A percentile compares a stretch with the other conserved stretches of the same genome.
phyloP scores from a whole-genome alignment of 176 grass and related monocot species.

The Carex kokanica region DNA sequence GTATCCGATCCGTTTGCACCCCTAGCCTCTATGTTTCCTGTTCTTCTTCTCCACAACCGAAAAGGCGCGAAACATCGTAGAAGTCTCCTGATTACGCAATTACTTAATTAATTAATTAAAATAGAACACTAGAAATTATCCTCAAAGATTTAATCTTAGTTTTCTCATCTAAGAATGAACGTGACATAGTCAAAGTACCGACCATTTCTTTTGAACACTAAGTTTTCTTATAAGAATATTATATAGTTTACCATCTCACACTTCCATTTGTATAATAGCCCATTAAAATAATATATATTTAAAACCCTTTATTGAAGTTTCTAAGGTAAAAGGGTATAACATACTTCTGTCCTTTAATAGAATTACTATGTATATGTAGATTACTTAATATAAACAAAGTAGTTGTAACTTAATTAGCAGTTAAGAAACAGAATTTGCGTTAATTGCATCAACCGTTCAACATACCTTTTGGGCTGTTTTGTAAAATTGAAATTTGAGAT shows the following conservation, averaged over 20 bases:
- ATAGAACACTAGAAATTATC: neutral
- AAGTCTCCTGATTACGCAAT: neutral
- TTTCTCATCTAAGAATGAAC: conserved; percentile 5
- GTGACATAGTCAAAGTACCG: neutral
- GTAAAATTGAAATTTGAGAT: no score
- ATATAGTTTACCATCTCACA: neutral
- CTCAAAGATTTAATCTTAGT: neutral
- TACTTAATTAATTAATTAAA: neutral
- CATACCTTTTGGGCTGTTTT: no score
- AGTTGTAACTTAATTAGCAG: neutral
- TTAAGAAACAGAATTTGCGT: neutral
- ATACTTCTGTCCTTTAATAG: neutral
- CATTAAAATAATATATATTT: neutral
- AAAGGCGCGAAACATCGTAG: neutral
- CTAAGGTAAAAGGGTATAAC: neutral
- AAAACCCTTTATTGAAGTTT: neutral
- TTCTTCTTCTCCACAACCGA: neutral
- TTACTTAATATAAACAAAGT: neutral
- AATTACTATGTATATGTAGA: neutral
- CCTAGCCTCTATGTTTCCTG: no score
- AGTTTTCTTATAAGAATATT: neutral
- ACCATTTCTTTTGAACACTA: neutral
- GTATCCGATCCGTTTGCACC: no score
- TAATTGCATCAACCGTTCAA: no score
- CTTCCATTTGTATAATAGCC: neutral